Evolutionary conservation across 176 grass and related monocot species (phyloP).

Genomic region (Dendrocalamus sinicus): DNA sequence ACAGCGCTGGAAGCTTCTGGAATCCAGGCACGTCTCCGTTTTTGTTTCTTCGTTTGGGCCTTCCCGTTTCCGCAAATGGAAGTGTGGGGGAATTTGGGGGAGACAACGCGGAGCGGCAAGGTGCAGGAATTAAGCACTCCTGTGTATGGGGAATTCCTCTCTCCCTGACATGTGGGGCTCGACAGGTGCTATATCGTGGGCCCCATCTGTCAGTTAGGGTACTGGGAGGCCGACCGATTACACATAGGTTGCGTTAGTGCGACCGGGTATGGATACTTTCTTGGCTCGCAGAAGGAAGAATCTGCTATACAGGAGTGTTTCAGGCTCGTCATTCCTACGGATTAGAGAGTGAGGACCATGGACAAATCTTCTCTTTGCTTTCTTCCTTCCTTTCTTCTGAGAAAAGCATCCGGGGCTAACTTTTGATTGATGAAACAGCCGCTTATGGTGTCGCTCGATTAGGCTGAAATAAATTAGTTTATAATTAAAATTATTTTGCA

Average conservation of each 20-base stretch:
- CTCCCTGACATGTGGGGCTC: constrained; percentile 23
- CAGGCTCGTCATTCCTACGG: neutral
- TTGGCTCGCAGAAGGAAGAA: neutral
- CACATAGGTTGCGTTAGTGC: neutral
- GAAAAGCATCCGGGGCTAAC: neutral
- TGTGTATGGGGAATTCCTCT: neutral
- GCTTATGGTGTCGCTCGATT: neutral
- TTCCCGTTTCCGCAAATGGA: constrained; percentile 16
- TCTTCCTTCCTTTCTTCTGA: neutral
- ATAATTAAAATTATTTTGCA: no score
- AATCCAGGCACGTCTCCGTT: constrained; percentile 1
- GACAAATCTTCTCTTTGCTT: neutral
- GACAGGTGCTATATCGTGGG: neutral
- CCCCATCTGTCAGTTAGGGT: neutral
- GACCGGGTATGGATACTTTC: neutral
- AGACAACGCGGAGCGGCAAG: constrained; percentile 1
- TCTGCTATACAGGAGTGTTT: neutral
- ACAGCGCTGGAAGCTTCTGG: constrained; percentile 31
- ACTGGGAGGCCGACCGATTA: neutral
- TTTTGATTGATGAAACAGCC: constrained; percentile 11
- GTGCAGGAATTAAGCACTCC: neutral
- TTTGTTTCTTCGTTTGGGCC: neutral
- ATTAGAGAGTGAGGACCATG: neutral
- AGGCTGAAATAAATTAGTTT: no score
- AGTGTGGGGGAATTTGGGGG: neutral